Percentiles rank a stretch among this genome's conserved stretches.
Evolutionary conservation across 2,329 filamentous ascomycete genomes (phyloP).

Genomic region (Fusarium chlamydosporum): DNA sequence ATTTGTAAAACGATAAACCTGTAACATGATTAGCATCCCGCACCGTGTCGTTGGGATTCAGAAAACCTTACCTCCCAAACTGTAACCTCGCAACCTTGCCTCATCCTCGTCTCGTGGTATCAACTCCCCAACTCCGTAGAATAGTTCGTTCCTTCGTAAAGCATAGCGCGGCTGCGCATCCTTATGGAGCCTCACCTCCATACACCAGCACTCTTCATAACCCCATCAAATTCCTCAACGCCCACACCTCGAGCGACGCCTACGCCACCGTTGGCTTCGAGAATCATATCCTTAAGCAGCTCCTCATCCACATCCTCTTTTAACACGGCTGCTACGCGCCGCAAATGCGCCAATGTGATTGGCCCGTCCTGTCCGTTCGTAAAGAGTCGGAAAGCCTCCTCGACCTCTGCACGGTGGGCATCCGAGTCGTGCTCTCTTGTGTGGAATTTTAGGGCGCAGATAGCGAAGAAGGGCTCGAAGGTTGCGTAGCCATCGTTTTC

Average conservation of each 20-base stretch:
- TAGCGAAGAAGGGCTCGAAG: conserved; percentile 86
- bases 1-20: neutral
- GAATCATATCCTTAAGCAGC: conserved; percentile 90
- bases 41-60: neutral
- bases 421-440: conserved; percentile 67
- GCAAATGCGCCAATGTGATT: conserved; percentile 86
- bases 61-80: conserved; percentile 13
- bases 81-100: neutral
- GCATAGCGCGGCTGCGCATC: conserved; percentile 23
- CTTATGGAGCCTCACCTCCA: conserved; percentile 71
- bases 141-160: conserved; percentile 39
- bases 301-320: conserved; percentile 89
- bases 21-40: conserved; percentile 9
- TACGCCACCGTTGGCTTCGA: conserved; percentile 89
- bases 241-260: conserved; percentile 79
- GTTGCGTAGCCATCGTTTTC: conserved; percentile 81
- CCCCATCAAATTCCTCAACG: conserved; percentile 84
- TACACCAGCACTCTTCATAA: conserved; percentile 87
- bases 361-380: conserved; percentile 67
- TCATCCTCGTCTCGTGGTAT: conserved; percentile 1
- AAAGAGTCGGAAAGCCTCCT: conserved; percentile 87
- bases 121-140: conserved; percentile 24
- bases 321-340: conserved; percentile 82
- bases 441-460: conserved; percentile 89
- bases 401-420: conserved; percentile 75